Conservation (phyloP, 306 rosid genomes). For the Oxytropis ochrocephala region DNA sequence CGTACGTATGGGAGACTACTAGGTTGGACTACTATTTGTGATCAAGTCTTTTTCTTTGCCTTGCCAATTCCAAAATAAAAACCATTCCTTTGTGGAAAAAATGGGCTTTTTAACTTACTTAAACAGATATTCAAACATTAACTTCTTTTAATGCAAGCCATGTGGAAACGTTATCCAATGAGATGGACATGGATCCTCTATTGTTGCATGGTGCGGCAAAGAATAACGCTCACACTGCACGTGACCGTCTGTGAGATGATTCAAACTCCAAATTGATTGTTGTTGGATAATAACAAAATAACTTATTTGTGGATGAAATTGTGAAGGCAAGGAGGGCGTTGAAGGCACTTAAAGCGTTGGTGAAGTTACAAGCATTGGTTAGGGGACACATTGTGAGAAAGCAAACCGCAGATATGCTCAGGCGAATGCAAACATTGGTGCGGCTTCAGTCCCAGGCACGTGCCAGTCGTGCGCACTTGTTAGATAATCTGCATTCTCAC, state of each 20-base stretch:
- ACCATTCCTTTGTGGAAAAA: conserved; percentile 8
- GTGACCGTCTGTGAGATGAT: too few species aligned
- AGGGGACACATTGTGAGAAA: conserved; percentile 95
- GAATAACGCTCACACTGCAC: too few species aligned
- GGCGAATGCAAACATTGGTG: conserved; percentile 90
- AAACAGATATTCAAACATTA: neutral
- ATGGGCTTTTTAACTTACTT: neutral
- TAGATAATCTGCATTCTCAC: conserved; percentile 41
- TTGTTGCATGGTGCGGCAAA: too few species aligned
- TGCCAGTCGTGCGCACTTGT: conserved; percentile 48
- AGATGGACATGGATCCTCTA: too few species aligned
- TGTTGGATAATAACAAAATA: too few species aligned
- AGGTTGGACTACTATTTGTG: neutral
- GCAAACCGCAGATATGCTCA: conserved; percentile 81
- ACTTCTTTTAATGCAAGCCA: neutral
- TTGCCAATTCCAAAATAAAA: conserved; percentile 3
- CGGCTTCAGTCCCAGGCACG: conserved; percentile 76
- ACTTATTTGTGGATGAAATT: conserved; percentile 4
- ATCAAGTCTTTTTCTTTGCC: conserved; percentile 16
- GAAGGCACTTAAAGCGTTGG: conserved; percentile 84
- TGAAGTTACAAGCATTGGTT: conserved; percentile 93
- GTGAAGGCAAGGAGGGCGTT: conserved; percentile 89
- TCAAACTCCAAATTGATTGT: neutral
- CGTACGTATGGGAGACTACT: neutral
- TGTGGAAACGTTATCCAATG: too few species aligned